These are phyloP conservation scores for Micromonas commoda DNA, from an alignment of 139 green algal species.

Conservation along the genomic window DNA sequence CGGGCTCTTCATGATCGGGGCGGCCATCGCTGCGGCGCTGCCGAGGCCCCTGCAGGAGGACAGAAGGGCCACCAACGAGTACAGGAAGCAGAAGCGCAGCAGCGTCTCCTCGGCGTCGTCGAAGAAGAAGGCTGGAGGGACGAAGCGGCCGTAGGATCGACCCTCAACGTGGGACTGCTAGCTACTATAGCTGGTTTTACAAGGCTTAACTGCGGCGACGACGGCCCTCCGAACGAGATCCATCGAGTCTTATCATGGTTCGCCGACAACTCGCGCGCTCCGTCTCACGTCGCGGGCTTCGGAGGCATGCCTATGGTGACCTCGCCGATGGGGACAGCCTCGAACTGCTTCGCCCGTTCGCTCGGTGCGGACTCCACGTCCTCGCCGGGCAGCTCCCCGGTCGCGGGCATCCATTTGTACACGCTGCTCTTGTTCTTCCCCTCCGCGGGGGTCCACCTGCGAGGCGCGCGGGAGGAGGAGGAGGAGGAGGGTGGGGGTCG, in stretches of 20 bases:
- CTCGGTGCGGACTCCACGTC: neutral
- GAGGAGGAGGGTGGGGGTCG: neutral
- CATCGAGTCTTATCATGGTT: too few species aligned
- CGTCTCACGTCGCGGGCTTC: too few species aligned
- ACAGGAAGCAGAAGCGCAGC: neutral
- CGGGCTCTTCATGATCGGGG: neutral
- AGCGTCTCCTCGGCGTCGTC: neutral
- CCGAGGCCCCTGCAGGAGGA: conserved; percentile 5
- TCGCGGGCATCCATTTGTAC: conserved; percentile 1
- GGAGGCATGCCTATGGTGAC: too few species aligned
- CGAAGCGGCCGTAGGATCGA: too few species aligned
- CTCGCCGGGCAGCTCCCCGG: neutral
- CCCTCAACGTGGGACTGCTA: too few species aligned
- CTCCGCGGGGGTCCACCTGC: neutral
- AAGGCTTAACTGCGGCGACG: too few species aligned
- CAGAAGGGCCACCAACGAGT: neutral
- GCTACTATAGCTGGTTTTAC: too few species aligned
- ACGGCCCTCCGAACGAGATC: too few species aligned
- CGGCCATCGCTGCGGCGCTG: neutral
- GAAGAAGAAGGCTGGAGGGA: neutral
- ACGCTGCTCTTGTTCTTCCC: neutral
- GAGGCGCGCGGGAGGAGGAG: neutral
- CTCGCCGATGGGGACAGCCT: too few species aligned
- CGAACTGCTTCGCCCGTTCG: neutral
- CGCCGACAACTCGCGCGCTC: too few species aligned